Base-by-base conservation (phyloP, 176 grass and related monocot species). In the Eleusine coracana region DNA sequence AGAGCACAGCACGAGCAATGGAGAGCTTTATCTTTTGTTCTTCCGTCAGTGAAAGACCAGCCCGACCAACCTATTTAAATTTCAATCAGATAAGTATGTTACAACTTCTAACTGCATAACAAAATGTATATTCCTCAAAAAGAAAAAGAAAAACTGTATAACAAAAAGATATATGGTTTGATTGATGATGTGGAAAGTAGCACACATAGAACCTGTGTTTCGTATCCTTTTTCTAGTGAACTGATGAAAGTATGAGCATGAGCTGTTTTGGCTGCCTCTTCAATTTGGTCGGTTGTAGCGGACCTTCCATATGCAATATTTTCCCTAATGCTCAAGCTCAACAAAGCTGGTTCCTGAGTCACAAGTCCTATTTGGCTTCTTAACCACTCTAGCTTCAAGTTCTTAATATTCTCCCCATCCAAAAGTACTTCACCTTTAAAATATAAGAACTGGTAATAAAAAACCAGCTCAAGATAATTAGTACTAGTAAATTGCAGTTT, bases 291-390 rank as follows among this genome's bases (percentile, higher is more conserved):
- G 23, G 76, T 63, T 85, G 93, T 96, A 59, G 96, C 93, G 76
- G 87, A 80, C 88, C 96, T 91, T 88, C 96, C 96, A 75, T 99
- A 99, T 40, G 96, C 89, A 62, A 99, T 99, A 45, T 99, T 99
- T 82, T 99, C 96, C 76, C 80, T 89, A 70, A 99, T 96, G 91
- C 91, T 99, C 81, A 99, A 90, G 79, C 96, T 99, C 89, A 99
- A 85, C 68, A 99, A 92, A 75, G 96, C 96, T 71, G 96, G 96
- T 84, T 93, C 91, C 84, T 99, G 96, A 70, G 96, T 99, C 69
- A 99, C 96, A 82, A 99, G 84, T 78, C 96, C 96, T 77, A 99
- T 99, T 91, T 99, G 96, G 85, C 91, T 96, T 93, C 96, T 92
- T 82, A 99, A 82, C 96, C 96, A 99, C 83, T 92, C 88, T 66